Evolutionary conservation across 164 flowering plant genomes (phyloP).

Genomic region (Amborella trichopoda): DNA sequence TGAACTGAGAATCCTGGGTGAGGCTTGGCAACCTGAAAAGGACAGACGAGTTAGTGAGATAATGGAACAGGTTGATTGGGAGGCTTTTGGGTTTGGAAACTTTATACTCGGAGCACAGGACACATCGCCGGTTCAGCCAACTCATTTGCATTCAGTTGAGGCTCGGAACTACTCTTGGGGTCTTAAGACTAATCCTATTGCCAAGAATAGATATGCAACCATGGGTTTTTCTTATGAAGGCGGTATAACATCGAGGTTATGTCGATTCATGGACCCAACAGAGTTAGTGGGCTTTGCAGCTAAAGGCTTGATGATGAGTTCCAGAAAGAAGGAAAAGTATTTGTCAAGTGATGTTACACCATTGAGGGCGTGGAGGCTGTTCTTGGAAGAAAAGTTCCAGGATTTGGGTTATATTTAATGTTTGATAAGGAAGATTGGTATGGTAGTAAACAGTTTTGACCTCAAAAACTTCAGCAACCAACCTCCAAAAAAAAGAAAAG

Average conservation of each 20-base stretch:
- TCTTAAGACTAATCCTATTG: constrained; percentile 6
- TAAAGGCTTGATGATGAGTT: constrained; percentile 44
- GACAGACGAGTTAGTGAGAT: constrained; percentile 37
- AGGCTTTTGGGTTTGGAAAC: constrained; percentile 53
- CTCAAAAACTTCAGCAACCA: no score
- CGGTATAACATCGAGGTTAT: constrained; percentile 50
- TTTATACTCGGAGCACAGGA: constrained; percentile 15
- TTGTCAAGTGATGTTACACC: constrained; percentile 21
- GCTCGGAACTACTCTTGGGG: not conserved
- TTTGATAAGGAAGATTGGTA: no score
- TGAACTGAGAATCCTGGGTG: constrained; percentile 24
- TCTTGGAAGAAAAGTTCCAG: constrained; percentile 51
- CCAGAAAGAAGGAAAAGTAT: constrained; percentile 7
- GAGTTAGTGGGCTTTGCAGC: constrained; percentile 81
- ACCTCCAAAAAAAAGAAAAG: no score
- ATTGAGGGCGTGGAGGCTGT: constrained; percentile 61
- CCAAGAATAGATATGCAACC: constrained; percentile 13
- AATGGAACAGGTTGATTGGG: constrained; percentile 78
- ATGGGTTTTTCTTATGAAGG: constrained; percentile 27
- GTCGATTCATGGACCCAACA: constrained; percentile 39
- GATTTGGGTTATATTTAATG: no score
- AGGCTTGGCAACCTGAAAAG: constrained; percentile 8
- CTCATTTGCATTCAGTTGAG: not conserved
- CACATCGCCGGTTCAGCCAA: no score
- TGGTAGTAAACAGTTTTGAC: no score